Conservation (phyloP, 176 grass and related monocot species). For the Aegilops tauschii region DNA sequence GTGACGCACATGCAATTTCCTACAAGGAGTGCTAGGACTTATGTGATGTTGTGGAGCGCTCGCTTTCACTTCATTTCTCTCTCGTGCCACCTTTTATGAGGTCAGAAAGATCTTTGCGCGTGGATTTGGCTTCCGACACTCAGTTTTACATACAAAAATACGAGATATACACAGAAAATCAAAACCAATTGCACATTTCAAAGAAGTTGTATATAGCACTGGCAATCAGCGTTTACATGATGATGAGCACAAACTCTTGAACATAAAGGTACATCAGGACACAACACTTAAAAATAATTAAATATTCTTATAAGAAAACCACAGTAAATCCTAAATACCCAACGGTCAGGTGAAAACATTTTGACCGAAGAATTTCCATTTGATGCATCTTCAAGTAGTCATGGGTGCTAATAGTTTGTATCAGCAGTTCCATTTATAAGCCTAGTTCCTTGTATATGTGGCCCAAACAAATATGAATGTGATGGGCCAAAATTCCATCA, state of each 20-base stretch:
- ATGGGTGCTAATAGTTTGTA: not conserved
- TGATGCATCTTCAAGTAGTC: not conserved
- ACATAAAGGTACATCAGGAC: not conserved
- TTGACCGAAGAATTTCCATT: not conserved
- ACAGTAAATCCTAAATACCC: not conserved
- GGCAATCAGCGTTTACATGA: not conserved
- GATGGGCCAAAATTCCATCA: conserved; percentile 13
- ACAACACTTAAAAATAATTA: not conserved
- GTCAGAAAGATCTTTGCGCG: not conserved
- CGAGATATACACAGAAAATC: not conserved
- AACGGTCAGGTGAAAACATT: not conserved
- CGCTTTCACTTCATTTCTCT: not conserved
- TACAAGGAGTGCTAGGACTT: not conserved
- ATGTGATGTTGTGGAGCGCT: not conserved
- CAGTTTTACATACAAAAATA: not conserved
- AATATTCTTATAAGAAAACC: not conserved
- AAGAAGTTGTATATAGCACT: not conserved
- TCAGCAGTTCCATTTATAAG: not conserved
- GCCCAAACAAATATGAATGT: conserved; percentile 1
- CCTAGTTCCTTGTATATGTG: not conserved
- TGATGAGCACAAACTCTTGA: not conserved
- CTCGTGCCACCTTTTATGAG: not conserved
- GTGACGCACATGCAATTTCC: not conserved
- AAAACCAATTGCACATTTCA: not conserved
- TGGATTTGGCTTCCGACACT: not conserved